A percentile compares a stretch with the other conserved stretches of the same genome.
These are phyloP conservation scores for Candida peoriensis DNA, from an alignment of 805 yeast species.

Conservation along the genomic window DNA sequence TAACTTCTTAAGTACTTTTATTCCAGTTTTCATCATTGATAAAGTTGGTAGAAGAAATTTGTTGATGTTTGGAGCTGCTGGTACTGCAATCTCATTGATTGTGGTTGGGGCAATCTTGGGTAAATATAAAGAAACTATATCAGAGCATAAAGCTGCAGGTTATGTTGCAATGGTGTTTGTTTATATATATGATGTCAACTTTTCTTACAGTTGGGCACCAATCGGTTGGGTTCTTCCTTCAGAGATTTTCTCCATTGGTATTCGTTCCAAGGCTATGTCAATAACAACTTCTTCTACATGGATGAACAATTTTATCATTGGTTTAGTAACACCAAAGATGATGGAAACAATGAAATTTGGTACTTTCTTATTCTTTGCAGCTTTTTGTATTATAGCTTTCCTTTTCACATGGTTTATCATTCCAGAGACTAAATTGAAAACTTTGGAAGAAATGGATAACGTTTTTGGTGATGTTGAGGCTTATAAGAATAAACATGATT, in stretches of 20 bases:
- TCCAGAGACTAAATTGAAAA: constrained; percentile 6
- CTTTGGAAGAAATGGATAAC: constrained; percentile 9
- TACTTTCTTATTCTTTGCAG: constrained; percentile 31
- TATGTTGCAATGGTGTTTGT: constrained; percentile 40
- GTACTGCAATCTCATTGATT: constrained; percentile 38
- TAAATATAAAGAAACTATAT: constrained; percentile 1
- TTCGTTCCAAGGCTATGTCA: constrained; percentile 38
- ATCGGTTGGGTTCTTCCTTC: constrained; percentile 40
- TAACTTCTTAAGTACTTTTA: constrained; percentile 4
- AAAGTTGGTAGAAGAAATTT: constrained; percentile 38
- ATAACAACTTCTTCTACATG: constrained; percentile 40
- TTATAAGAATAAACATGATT: constrained; percentile 4
- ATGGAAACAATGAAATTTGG: constrained; percentile 37
- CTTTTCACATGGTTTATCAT: constrained; percentile 3
- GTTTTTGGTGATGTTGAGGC: constrained; percentile 6
- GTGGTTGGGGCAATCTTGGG: constrained; percentile 36
- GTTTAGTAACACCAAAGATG: constrained; percentile 39
- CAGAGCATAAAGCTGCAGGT: constrained; percentile 26
- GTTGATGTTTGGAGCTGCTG: constrained; percentile 32
- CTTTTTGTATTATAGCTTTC: constrained; percentile 3
- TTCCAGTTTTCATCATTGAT: constrained; percentile 27
- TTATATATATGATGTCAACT: constrained; percentile 37
- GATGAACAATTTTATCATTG: constrained; percentile 45
- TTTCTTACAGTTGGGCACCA: constrained; percentile 40
- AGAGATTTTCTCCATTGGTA: constrained; percentile 38